A percentile compares a stretch with the other conserved stretches of the same genome.
phyloP scores from a whole-genome alignment of 148 eudicot species.

The Rhododendron ovatum region DNA sequence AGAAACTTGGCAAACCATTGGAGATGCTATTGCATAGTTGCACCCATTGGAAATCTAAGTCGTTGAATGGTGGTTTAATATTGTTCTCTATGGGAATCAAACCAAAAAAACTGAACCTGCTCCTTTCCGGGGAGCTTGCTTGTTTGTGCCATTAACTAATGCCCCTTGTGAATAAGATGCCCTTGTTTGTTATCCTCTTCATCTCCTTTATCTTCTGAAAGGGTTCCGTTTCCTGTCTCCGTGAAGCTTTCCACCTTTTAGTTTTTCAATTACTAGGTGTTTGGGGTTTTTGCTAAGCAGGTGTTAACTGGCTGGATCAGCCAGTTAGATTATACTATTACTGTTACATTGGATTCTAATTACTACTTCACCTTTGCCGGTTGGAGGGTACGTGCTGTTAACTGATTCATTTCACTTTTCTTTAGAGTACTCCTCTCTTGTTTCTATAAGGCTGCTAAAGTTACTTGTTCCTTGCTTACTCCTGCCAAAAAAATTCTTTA shows the following conservation, averaged over 20 bases:
- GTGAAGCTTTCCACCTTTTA: slow-evolving; percentile 7
- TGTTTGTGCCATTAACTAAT: neutral
- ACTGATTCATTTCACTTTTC: neutral
- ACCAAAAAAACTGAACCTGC: neutral
- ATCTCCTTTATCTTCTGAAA: slow-evolving; percentile 11
- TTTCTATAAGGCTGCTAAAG: slow-evolving; percentile 29
- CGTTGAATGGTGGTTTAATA: neutral
- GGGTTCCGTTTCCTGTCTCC: slow-evolving; percentile 14
- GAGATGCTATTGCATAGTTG: neutral
- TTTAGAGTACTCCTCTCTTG: neutral
- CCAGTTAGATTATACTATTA: neutral
- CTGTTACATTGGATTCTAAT: slow-evolving; percentile 11
- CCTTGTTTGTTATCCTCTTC: neutral
- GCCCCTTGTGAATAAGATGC: too few species aligned
- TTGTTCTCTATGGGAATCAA: neutral
- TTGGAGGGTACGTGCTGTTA: neutral
- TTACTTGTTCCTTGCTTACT: slow-evolving; percentile 24
- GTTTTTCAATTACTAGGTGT: neutral
- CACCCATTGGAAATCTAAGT: neutral
- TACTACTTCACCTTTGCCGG: neutral
- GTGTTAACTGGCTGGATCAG: neutral
- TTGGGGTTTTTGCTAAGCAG: slow-evolving; percentile 1
- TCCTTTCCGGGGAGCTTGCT: neutral
- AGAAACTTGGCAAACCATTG: neutral
- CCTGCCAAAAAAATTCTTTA: slow-evolving; percentile 8